phyloP scores from a whole-genome alignment of 225 moss, liverwort and hornwort genomes.

The Marchantia paleacea region DNA sequence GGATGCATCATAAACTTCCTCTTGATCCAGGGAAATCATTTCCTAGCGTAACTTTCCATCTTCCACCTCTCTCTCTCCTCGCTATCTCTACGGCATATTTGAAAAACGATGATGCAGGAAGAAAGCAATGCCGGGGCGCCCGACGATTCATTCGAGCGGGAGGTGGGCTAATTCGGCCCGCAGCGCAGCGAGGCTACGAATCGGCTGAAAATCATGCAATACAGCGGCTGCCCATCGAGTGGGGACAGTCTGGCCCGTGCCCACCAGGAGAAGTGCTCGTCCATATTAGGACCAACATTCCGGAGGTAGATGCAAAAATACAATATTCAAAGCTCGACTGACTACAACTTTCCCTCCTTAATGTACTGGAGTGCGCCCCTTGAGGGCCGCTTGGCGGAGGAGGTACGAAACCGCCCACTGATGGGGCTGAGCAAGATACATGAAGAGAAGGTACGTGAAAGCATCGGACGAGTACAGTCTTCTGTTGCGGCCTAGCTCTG shows the following conservation, averaged over 20 bases:
- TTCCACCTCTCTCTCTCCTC: neutral
- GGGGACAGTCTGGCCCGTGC: neutral
- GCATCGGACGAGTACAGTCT: no score
- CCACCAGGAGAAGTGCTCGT: neutral
- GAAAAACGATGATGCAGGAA: neutral
- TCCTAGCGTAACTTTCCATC: neutral
- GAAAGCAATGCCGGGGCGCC: neutral
- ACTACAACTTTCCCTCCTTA: neutral
- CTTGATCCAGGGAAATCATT: neutral
- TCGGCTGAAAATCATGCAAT: neutral
- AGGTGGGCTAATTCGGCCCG: neutral
- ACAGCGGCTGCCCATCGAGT: neutral
- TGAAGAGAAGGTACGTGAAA: neutral
- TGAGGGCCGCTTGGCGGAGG: neutral
- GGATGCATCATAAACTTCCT: neutral
- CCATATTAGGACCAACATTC: neutral
- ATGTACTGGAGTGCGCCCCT: neutral
- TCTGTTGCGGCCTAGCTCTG: no score
- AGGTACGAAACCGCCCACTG: neutral
- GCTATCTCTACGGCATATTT: neutral
- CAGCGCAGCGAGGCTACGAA: neutral
- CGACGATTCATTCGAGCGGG: constrained; percentile 2
- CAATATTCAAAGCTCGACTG: neutral
- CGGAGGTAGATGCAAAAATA: neutral
- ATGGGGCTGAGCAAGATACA: neutral